Evolutionary conservation across 148 eudicot genomes (phyloP).

Genomic region (Hydrangea macrophylla): DNA sequence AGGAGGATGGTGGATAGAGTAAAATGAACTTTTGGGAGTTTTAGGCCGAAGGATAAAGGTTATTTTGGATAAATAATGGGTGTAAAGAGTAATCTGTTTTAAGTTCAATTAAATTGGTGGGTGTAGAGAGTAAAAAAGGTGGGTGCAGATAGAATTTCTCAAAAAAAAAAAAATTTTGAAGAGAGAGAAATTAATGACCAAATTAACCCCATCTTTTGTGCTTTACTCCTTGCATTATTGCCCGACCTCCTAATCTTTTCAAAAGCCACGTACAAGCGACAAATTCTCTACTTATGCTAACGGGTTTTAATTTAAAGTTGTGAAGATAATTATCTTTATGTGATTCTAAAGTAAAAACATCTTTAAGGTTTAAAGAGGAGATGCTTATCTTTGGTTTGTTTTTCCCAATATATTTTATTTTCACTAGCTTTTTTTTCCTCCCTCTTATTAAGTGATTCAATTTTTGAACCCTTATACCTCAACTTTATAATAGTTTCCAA

Average conservation of each 20-base stretch:
- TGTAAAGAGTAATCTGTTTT: too few relatives aligned
- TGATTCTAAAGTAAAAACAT: constrained; percentile 41
- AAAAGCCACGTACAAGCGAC: constrained; percentile 17
- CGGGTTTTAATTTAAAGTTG: constrained; percentile 22
- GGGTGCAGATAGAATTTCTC: too few relatives aligned
- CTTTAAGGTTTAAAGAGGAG: constrained; percentile 24
- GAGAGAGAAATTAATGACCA: background rate
- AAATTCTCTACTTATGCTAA: constrained; percentile 39
- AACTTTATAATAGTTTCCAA: constrained; percentile 31
- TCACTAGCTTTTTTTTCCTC: constrained; percentile 10
- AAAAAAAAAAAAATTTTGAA: too few relatives aligned
- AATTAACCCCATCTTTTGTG: background rate
- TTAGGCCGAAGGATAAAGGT: too few relatives aligned
- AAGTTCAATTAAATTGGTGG: too few relatives aligned
- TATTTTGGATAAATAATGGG: too few relatives aligned
- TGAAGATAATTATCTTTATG: constrained; percentile 32
- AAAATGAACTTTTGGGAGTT: too few relatives aligned
- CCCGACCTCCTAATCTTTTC: constrained; percentile 14
- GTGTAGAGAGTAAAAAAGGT: too few relatives aligned
- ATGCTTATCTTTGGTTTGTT: constrained; percentile 22
- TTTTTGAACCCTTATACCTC: background rate
- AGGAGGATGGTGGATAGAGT: too few relatives aligned
- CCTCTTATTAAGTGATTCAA: background rate
- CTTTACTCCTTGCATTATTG: constrained; percentile 2
- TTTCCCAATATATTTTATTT: constrained; percentile 12